Base-by-base conservation (phyloP, 129 eudicot species). In the Centrapalus pauciflorus region DNA sequence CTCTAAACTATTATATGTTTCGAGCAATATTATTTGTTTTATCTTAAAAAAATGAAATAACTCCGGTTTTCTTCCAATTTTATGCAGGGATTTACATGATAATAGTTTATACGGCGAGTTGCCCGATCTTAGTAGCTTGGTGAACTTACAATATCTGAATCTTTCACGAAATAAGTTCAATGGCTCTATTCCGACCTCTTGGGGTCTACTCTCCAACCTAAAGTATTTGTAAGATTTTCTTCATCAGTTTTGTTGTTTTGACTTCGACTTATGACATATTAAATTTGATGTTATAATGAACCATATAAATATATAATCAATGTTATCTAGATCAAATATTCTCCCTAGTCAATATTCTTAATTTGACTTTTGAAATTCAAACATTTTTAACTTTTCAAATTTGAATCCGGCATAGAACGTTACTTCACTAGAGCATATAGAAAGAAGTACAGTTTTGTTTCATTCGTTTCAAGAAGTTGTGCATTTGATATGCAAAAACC, bases 61-160 rank as follows among this genome's bases (percentile, higher is more conserved):
- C 40, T 49, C 12, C 14, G 28, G 46, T 10, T 7, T 66, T 29
- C 25, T 9, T 11, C 9, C 2, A 37, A 6, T 32, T 64, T 26
- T 38, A 29, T 57, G 79, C 84, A 93, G 98, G 86, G 96, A 88
- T 64, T 79, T 93, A 27, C 87, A 84, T 11, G 81, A 86, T 56
- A 93, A 93, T 65, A 80, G 81, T 52, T 71, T 93, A 40, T 77
- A 81, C 0, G 87, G 96, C 12, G 69, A 75, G 26, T 77, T 93
- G 65, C 98, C 98, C 5, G 96, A 85, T 76, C 77, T 93, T 51
- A 80, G 87, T 58, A 83, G 63, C 82, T 75, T 92, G 87, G 67
- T 63, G 66, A 52, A 86, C 69, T 80, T 93, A 27, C 84, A 93
- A 71, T 85, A 55, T 62, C 67, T 93, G 37, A 84, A 85, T 78